Evolutionary conservation across 805 yeast species (phyloP), one percentile per base, ranked within the genome.

Genomic region (Lachancea fermentati): DNA sequence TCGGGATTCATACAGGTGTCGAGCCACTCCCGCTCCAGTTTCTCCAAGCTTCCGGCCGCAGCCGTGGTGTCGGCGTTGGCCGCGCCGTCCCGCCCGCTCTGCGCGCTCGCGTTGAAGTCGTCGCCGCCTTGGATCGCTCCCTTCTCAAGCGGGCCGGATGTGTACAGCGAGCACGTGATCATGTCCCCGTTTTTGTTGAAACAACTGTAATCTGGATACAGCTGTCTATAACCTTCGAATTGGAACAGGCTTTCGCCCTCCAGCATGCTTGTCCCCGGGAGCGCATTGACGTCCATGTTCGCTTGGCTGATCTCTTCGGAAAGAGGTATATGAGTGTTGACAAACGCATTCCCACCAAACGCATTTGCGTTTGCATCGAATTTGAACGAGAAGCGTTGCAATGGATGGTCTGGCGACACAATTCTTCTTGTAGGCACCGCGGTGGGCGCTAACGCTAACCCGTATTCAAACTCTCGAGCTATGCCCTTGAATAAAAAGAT

Each of bases 121-220:
- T 46, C 52, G 5, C 48, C 51, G 19, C 47, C 48, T 22, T 43
- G 49, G 19, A 45, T 46, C 14, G 49, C 43, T 15, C 45, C 36
- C 18, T 37, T 36, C 44, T 52, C 52, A n/a, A 50, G 38, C 32
- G 39, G 42, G 29, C 55, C 47, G 12, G 58, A 46, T 2, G 66
- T 60, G 40, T 60, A 62, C n/a, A 60, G 40, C 7, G 65, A 60
- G 3, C 60, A 51, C 25, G 63, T 56, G 4, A 58, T 48, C 33
- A 61, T 46, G 33, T 58, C 64, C 30, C 67, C 67, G 37, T 54
- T 55, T 30, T 57, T 58, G 39, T 61, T 63, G 45, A 55, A 62
- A 15, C 59, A 55, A 24, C 45, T 44, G 37, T 44, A 54, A 38
- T 56, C 55, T 5, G 58, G 51, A 29, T 44, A 41, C 25, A 60